Base-by-base conservation (phyloP, 257 asterid genomes). In the Solanum ossicruentum region DNA sequence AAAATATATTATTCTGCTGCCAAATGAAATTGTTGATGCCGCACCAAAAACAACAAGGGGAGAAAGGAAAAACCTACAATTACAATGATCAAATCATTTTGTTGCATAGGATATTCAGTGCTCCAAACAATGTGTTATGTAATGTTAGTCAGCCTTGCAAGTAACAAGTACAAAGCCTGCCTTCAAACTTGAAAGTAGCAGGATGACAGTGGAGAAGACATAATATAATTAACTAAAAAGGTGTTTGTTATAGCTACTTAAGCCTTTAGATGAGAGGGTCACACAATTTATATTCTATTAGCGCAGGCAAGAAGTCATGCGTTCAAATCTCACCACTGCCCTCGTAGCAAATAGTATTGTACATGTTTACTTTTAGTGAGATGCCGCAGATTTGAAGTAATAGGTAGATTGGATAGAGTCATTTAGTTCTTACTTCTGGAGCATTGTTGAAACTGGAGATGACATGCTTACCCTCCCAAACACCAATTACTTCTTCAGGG, bases 381-480 rank as follows among this genome's bases (percentile, higher is more conserved):
- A 81, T 12, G 72, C 58, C 3, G 2, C 41, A 58, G 43, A 75
- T 9, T 73, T 45, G 12, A 75, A 4, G 5, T 13, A 8, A 7
- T 36, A 39, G 52, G 45, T 32, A 58, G 15, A 8, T 20, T 17
- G 41, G 6, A 12, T 3, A 20, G 43, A 20, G 4, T 67, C 28
- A 43, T 20, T 32, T 57, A 55, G 51, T 6, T 47, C 73, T 88
- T 87, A 92, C 94, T 81, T 84, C 32, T 41, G 82, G 89, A 41
- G 85, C 5, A 85, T 84, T 51, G 23, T 54, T 60, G 80, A 93
- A 92, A 45, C 69, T 83, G 87, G 97, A 92, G 26, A 71, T 70
- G 28, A 92, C 86, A 80, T 78, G 61, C 66, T 57, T 28, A 66
- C 93, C 93, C 85, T 91, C 89, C 98, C 99, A 96, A 84, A 82